Percentiles rank a stretch among this genome's conserved stretches.
Evolutionary conservation across 768 basidiomycete species (phyloP).

Genomic region (Phanerochaete sordida): DNA sequence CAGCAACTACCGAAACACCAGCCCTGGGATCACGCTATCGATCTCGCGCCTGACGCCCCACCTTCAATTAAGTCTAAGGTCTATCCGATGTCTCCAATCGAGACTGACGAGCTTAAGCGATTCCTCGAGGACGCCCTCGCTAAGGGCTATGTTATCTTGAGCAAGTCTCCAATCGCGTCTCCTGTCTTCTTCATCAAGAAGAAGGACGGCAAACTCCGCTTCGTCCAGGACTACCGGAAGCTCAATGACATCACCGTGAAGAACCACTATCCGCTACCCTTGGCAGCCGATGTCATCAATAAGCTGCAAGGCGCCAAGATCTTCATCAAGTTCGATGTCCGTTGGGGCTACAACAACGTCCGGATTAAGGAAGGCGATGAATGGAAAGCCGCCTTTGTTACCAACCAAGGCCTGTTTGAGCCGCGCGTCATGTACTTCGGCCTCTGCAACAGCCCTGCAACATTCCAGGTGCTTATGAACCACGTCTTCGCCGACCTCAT

Average conservation of each 20-base stretch:
- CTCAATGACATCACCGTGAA: slow-evolving; percentile 26
- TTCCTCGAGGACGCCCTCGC: slow-evolving; percentile 25
- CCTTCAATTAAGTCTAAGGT: slow-evolving; percentile 10
- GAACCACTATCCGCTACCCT: slow-evolving; percentile 24
- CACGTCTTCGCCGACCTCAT: slow-evolving; percentile 30
- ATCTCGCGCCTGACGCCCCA: slow-evolving; percentile 9
- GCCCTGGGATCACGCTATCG: slow-evolving; percentile 18
- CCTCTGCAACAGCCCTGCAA: slow-evolving; percentile 16
- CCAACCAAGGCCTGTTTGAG: slow-evolving; percentile 22
- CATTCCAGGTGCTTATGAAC: slow-evolving; percentile 32
- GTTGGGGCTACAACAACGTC: slow-evolving; percentile 21
- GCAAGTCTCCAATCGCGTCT: slow-evolving; percentile 15
- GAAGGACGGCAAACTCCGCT: slow-evolving; percentile 30
- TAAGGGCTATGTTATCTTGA: slow-evolving; percentile 14
- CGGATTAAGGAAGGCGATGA: slow-evolving; percentile 19
- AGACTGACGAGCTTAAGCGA: slow-evolving; percentile 17
- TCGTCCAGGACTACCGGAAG: slow-evolving; percentile 30
- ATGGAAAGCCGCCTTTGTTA: slow-evolving; percentile 32
- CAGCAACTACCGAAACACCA: slow-evolving; percentile 14
- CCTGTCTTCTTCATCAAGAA: slow-evolving; percentile 32
- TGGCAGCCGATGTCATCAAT: slow-evolving; percentile 22
- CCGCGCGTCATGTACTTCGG: slow-evolving; percentile 29
- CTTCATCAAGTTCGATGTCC: slow-evolving; percentile 31
- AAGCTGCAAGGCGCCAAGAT: slow-evolving; percentile 15
- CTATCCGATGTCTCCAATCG: slow-evolving; percentile 16